Percentiles rank a stretch among this genome's conserved stretches.
These are phyloP conservation scores for Phytophthora foliorum DNA, from an alignment of 352 stramenopile genomes.

Conservation along the genomic window DNA sequence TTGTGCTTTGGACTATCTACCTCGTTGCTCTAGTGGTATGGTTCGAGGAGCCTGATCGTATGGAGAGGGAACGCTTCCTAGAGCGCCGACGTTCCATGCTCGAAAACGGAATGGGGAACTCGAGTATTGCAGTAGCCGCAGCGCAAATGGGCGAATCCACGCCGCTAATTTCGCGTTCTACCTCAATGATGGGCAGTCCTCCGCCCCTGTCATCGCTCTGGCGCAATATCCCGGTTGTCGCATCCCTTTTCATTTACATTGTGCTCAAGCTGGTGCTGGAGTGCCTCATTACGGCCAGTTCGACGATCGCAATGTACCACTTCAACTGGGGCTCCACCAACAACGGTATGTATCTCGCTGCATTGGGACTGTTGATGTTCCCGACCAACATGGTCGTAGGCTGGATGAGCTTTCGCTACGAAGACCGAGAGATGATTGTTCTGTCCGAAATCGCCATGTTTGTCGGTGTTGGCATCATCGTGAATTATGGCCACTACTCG, in stretches of 20 bases:
- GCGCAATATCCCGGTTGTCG: conserved; percentile 81
- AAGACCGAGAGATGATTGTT: conserved; percentile 94
- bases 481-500: conserved; percentile 90
- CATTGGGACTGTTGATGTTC: conserved; percentile 93
- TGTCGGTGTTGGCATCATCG: conserved; percentile 88
- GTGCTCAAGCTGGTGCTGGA: conserved; percentile 94
- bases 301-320: conserved; percentile 90
- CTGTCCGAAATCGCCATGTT: conserved; percentile 89
- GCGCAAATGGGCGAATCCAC: conserved; percentile 47
- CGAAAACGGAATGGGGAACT: conserved; percentile 47
- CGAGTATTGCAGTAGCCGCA: conserved; percentile 22
- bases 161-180: conserved; percentile 42
- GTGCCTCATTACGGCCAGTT: conserved; percentile 86
- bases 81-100: conserved; percentile 58
- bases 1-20: conserved; percentile 75
- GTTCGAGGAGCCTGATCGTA: conserved; percentile 76
- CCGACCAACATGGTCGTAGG: conserved; percentile 93
- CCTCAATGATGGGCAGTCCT: conserved; percentile 20
- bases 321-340: conserved; percentile 91
- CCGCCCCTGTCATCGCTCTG: conserved; percentile 69
- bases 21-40: conserved; percentile 60
- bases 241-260: conserved; percentile 90
- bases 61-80: conserved; percentile 57
- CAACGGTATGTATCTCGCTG: conserved; percentile 90
- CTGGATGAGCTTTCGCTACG: conserved; percentile 89